A percentile compares a stretch with the other conserved stretches of the same genome.
Conservation (phyloP, 352 stramenopile genomes). For the Phytophthora melonis region DNA sequence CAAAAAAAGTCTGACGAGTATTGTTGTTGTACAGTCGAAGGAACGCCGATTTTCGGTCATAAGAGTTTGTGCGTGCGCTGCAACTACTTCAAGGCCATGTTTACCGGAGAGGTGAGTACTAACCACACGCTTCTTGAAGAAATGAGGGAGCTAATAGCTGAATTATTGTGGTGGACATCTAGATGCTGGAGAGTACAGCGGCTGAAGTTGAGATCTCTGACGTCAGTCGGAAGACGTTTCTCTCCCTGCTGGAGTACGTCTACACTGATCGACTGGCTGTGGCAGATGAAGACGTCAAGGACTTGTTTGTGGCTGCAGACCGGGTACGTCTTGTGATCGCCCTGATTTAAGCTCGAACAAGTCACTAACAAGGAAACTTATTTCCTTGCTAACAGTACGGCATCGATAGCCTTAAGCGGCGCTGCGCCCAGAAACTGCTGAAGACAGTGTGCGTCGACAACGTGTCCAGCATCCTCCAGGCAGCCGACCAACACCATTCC, state of each 20-base stretch:
- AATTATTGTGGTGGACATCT: conserved; percentile 14
- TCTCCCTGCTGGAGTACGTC: conserved; percentile 95
- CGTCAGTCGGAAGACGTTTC: conserved; percentile 91
- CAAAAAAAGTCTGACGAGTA: background rate
- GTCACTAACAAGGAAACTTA: too few relatives aligned
- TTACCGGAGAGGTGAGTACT: conserved; percentile 69
- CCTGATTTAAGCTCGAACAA: too few relatives aligned
- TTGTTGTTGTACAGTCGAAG: conserved; percentile 62
- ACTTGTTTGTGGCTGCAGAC: conserved; percentile 94
- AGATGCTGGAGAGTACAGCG: conserved; percentile 92
- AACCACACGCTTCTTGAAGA: background rate
- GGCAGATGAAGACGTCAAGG: conserved; percentile 89
- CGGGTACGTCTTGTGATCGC: conserved; percentile 43
- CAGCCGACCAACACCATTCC: conserved; percentile 95
- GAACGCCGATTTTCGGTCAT: conserved; percentile 83
- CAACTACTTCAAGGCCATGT: conserved; percentile 94
- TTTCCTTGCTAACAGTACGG: conserved; percentile 57
- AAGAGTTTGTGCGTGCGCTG: conserved; percentile 94
- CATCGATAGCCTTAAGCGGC: conserved; percentile 87
- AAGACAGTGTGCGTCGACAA: conserved; percentile 96
- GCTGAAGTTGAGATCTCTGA: conserved; percentile 92
- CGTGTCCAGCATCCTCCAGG: conserved; percentile 96
- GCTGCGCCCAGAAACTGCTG: conserved; percentile 96
- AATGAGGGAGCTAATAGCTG: background rate
- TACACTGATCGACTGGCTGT: conserved; percentile 95